Conservation (phyloP, 176 grass and related monocot species). For the Zoysia pacifica region DNA sequence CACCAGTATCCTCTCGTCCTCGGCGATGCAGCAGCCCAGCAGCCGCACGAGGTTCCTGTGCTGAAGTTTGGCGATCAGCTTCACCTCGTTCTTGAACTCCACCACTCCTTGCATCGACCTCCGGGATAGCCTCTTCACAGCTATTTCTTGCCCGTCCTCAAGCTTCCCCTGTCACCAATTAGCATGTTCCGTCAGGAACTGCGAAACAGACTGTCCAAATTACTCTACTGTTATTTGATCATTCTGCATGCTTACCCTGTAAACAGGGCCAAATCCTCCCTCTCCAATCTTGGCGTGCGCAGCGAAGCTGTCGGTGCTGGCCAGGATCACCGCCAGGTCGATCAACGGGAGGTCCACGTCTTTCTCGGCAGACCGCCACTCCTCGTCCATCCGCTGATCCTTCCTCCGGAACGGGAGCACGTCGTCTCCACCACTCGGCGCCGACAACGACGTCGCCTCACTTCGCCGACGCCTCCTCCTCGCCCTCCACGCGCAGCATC, state of each 20-base stretch:
- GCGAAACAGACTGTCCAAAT: background rate
- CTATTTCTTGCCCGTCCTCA: slow-evolving; percentile 55
- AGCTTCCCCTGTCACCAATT: slow-evolving; percentile 45
- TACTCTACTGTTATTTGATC: background rate
- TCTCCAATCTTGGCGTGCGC: slow-evolving; percentile 38
- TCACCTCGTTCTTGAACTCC: slow-evolving; percentile 65
- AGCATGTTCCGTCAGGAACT: background rate
- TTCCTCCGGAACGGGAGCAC: slow-evolving; percentile 33
- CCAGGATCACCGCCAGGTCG: slow-evolving; percentile 24
- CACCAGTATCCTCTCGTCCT: slow-evolving; percentile 55
- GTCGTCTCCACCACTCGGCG: background rate
- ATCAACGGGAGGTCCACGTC: slow-evolving; percentile 49
- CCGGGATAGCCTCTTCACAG: slow-evolving; percentile 58
- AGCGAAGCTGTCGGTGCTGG: slow-evolving; percentile 40
- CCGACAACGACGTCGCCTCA: background rate
- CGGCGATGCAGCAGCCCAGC: slow-evolving; percentile 49
- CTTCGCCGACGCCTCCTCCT: background rate
- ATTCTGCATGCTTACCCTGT: slow-evolving; percentile 35
- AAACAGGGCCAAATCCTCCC: slow-evolving; percentile 64
- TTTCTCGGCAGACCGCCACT: background rate
- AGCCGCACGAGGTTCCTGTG: slow-evolving; percentile 52
- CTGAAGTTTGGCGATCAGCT: slow-evolving; percentile 56
- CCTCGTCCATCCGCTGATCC: background rate
- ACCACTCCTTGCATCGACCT: slow-evolving; percentile 39
- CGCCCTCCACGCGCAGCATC: slow-evolving; percentile 27